Evolutionary conservation across 2,329 filamentous ascomycete species (phyloP).

Genomic region (Penicillium hordei): DNA sequence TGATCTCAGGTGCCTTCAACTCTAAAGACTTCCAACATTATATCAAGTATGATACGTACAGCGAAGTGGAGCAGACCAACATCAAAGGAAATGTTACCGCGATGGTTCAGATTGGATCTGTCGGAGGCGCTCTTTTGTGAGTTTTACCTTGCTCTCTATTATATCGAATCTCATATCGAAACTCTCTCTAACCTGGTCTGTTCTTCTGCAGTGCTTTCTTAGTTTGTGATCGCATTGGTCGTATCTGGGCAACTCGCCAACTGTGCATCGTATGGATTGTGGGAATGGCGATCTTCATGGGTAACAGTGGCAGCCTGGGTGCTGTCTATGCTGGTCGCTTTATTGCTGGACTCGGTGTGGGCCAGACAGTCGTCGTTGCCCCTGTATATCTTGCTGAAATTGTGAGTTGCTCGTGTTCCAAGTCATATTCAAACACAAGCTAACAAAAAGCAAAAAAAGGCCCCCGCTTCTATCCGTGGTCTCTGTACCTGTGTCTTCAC

Average conservation of each 20-base stretch:
- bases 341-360: slow-evolving; percentile 46
- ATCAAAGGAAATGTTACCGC: slow-evolving; percentile 74
- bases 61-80: slow-evolving; percentile 58
- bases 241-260: slow-evolving; percentile 42
- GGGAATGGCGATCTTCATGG: slow-evolving; percentile 48
- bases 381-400: slow-evolving; percentile 74
- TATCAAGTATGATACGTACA: slow-evolving; percentile 59
- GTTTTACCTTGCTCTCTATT: slow-evolving; percentile 17
- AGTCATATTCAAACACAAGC: neutral
- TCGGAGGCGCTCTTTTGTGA: slow-evolving; percentile 66
- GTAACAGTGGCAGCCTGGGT: slow-evolving; percentile 37
- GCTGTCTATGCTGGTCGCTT: slow-evolving; percentile 48
- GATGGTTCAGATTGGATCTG: slow-evolving; percentile 79
- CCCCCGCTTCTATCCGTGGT: slow-evolving; percentile 67
- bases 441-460: slow-evolving; percentile 15
- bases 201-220: slow-evolving; percentile 46
- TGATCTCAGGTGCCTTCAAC: slow-evolving; percentile 71
- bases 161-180: neutral
- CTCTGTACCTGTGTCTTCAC: slow-evolving; percentile 72
- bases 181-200: neutral
- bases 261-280: slow-evolving; percentile 46
- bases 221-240: slow-evolving; percentile 51
- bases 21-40: slow-evolving; percentile 62
- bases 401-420: slow-evolving; percentile 27
- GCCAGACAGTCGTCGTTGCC: slow-evolving; percentile 47